Conservation (phyloP, 2,329 filamentous ascomycete genomes). For the Sphaerostilbella broomeana region DNA sequence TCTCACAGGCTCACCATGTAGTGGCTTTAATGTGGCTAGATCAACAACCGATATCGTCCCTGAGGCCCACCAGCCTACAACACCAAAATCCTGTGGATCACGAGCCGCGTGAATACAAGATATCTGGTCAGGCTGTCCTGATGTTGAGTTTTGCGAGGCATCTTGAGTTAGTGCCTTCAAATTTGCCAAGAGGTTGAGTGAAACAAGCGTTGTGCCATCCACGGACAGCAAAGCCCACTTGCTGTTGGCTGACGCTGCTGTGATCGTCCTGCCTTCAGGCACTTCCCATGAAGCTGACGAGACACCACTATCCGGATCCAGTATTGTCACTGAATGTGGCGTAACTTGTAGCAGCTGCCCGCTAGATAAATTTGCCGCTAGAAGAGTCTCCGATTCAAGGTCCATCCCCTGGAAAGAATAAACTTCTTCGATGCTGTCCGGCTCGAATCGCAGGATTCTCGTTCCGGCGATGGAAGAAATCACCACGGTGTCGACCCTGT, state of each 20-base stretch:
- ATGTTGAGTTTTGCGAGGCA: slow-evolving; percentile 44
- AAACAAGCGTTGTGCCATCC: slow-evolving; percentile 65
- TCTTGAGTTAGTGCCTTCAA: slow-evolving; percentile 54
- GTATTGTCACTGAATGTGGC: slow-evolving; percentile 51
- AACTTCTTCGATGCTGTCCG: slow-evolving; percentile 74
- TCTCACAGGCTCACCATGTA: slow-evolving; percentile 58
- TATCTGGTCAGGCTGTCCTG: slow-evolving; percentile 56
- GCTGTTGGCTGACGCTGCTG: slow-evolving; percentile 68
- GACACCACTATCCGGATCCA: slow-evolving; percentile 53
- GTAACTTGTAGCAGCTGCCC: slow-evolving; percentile 72
- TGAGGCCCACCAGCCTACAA: slow-evolving; percentile 84
- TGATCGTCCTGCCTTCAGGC: slow-evolving; percentile 53
- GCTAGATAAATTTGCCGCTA: slow-evolving; percentile 58
- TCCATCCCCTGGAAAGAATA: slow-evolving; percentile 66
- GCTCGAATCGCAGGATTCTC: slow-evolving; percentile 69
- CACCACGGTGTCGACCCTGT: slow-evolving; percentile 61
- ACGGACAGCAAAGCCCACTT: slow-evolving; percentile 66
- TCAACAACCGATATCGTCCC: slow-evolving; percentile 70
- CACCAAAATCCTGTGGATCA: slow-evolving; percentile 57
- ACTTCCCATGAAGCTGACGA: slow-evolving; percentile 53
- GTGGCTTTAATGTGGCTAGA: slow-evolving; percentile 56
- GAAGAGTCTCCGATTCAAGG: slow-evolving; percentile 64
- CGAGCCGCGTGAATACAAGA: slow-evolving; percentile 75
- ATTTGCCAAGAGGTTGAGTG: slow-evolving; percentile 55
- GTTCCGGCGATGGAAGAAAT: slow-evolving; percentile 81